phyloP scores from a whole-genome alignment of 2,329 filamentous ascomycete genomes.

The Pestalotiopsis sp. region DNA sequence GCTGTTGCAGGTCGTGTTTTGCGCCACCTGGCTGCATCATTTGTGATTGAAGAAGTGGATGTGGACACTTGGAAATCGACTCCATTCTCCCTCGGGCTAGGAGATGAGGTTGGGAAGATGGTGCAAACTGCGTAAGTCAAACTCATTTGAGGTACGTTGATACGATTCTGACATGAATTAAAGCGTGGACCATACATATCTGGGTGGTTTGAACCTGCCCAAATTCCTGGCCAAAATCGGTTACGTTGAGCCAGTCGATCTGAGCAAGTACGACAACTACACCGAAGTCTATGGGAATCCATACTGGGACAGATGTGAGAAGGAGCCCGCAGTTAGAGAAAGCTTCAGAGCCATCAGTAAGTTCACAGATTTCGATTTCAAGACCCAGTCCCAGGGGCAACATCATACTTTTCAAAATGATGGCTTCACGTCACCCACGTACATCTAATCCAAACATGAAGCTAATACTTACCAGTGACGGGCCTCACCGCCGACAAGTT shows the following conservation, averaged over 20 bases:
- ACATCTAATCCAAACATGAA: too few relatives aligned
- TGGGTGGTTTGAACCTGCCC: conserved; percentile 19
- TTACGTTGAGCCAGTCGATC: conserved; percentile 24
- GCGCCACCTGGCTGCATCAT: neutral
- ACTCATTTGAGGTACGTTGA: too few relatives aligned
- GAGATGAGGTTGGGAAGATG: conserved; percentile 25
- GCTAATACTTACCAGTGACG: conserved; percentile 15
- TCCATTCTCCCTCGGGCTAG: conserved; percentile 26
- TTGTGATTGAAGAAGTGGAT: conserved; percentile 24
- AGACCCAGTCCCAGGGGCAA: too few relatives aligned
- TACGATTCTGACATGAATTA: neutral
- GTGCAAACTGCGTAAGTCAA: conserved; percentile 19
- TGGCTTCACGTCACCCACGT: too few relatives aligned
- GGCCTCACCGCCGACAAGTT: conserved; percentile 22
- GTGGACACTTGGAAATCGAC: conserved; percentile 29
- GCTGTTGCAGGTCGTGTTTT: neutral
- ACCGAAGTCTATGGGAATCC: conserved; percentile 21
- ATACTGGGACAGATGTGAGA: conserved; percentile 25
- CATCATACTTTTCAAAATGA: too few relatives aligned
- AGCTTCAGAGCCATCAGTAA: conserved; percentile 25
- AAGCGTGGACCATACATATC: conserved; percentile 19
- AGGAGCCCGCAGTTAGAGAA: conserved; percentile 20
- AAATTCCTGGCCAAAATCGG: conserved; percentile 24
- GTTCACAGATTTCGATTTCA: neutral
- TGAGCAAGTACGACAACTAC: conserved; percentile 21